Conservation (phyloP, 2,329 filamentous ascomycete species). For the Fusarium illudens region DNA sequence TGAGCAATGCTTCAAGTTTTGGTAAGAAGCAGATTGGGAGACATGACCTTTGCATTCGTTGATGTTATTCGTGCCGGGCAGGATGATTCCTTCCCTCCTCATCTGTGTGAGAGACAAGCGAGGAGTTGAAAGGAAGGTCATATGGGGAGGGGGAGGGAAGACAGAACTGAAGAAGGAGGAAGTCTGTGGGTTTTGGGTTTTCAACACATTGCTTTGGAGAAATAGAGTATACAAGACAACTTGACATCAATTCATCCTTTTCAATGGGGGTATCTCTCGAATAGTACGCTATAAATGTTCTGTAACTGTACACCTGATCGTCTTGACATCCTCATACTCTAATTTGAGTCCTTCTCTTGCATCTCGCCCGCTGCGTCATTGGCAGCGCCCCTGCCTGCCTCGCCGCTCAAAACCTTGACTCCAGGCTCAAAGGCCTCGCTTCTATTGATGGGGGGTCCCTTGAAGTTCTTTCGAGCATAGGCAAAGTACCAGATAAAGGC, state of each 20-base stretch:
- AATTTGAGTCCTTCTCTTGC: conserved; percentile 30
- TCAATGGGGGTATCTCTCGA: neutral
- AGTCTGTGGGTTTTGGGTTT: neutral
- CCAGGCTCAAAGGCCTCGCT: conserved; percentile 20
- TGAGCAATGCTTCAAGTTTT: neutral
- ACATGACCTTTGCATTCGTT: neutral
- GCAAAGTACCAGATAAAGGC: conserved; percentile 70
- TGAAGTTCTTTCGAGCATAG: conserved; percentile 70
- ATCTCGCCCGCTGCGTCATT: conserved; percentile 13
- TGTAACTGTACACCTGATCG: neutral
- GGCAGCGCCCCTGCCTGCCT: conserved; percentile 11
- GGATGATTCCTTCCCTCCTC: neutral
- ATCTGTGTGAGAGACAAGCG: too few species aligned
- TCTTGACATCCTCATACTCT: neutral
- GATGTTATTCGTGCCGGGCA: too few species aligned
- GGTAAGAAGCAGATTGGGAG: neutral
- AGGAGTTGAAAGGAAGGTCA: neutral
- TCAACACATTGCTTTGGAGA: neutral
- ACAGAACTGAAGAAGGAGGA: neutral
- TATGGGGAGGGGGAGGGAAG: neutral
- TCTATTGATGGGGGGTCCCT: conserved; percentile 55
- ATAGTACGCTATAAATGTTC: neutral
- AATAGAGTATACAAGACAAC: neutral
- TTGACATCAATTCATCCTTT: neutral
- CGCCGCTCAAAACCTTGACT: conserved; percentile 31